Conservation (phyloP, 1,284 basidiomycete species). For the Boletus nobilissimus region DNA sequence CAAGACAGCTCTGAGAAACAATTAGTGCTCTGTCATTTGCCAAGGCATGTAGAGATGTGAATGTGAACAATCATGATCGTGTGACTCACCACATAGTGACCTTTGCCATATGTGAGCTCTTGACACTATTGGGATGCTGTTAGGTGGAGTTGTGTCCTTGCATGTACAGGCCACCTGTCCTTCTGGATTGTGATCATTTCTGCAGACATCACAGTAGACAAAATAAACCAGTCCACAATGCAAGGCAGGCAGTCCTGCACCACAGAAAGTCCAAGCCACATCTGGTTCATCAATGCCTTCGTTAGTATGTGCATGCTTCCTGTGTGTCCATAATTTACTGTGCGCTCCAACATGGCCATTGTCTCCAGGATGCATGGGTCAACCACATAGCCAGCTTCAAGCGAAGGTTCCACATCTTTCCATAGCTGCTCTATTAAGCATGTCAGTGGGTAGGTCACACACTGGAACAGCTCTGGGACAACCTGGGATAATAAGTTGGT, state of each 20-base stretch:
- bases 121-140: background rate
- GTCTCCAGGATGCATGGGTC: background rate
- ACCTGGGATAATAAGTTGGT: background rate
- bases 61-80: background rate
- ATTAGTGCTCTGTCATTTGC: too few species aligned
- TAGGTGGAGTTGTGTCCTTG: background rate
- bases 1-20: background rate
- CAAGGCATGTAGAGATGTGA: background rate
- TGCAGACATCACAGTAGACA: fast-evolving
- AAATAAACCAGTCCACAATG: background rate
- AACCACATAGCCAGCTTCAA: background rate
- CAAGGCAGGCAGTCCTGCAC: background rate
- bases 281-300: background rate
- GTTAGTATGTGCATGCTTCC: background rate
- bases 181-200: fast-evolving
- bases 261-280: background rate
- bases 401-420: background rate
- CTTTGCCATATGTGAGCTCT: background rate
- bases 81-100: background rate
- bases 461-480: background rate
- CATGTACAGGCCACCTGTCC: background rate
- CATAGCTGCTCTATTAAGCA: background rate
- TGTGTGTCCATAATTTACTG: background rate
- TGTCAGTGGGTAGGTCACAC: background rate
- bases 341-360: background rate